A percentile compares a stretch with the other conserved stretches of the same genome.
These are phyloP conservation scores for Lipomyces orientalis DNA, from an alignment of 805 yeast genomes.

Conservation along the genomic window DNA sequence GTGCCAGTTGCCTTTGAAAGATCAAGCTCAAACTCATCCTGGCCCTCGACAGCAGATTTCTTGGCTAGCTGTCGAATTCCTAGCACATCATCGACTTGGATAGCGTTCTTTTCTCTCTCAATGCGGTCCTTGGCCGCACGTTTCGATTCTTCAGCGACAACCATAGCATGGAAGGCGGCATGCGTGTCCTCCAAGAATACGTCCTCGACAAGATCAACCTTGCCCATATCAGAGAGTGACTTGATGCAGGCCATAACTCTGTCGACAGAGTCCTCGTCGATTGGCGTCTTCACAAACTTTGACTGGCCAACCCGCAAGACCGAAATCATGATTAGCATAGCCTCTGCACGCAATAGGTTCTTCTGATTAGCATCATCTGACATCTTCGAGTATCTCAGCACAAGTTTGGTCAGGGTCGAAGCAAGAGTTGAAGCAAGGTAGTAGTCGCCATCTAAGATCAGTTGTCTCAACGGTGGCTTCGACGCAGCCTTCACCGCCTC, in stretches of 20 bases:
- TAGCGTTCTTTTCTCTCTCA: slow-evolving; percentile 65
- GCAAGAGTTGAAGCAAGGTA: slow-evolving; percentile 88
- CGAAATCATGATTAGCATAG: slow-evolving; percentile 88
- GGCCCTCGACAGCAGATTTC: slow-evolving; percentile 46
- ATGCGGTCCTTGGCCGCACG: slow-evolving; percentile 58
- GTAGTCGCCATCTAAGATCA: slow-evolving; percentile 85
- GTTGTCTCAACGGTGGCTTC: slow-evolving; percentile 75
- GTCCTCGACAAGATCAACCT: slow-evolving; percentile 54
- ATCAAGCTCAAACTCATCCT: slow-evolving; percentile 63
- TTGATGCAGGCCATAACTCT: slow-evolving; percentile 87
- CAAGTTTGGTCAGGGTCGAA: slow-evolving; percentile 85
- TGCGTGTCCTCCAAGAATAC: slow-evolving; percentile 89
- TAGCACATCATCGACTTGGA: slow-evolving; percentile 79
- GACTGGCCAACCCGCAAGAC: slow-evolving; percentile 87
- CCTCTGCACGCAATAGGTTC: slow-evolving; percentile 93
- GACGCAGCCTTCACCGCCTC: slow-evolving; percentile 49
- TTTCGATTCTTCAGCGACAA: slow-evolving; percentile 63
- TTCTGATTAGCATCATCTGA: slow-evolving; percentile 57
- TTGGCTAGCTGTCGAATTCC: slow-evolving; percentile 77
- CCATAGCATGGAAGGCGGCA: slow-evolving; percentile 77
- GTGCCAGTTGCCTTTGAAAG: slow-evolving; percentile 58
- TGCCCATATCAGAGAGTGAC: slow-evolving; percentile 67
- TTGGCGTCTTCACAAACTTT: slow-evolving; percentile 66
- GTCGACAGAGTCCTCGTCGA: slow-evolving; percentile 97
- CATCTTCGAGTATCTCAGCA: slow-evolving; percentile 70